Conservation (phyloP, 345 rosid genomes). For the Lumnitzera racemosa region DNA sequence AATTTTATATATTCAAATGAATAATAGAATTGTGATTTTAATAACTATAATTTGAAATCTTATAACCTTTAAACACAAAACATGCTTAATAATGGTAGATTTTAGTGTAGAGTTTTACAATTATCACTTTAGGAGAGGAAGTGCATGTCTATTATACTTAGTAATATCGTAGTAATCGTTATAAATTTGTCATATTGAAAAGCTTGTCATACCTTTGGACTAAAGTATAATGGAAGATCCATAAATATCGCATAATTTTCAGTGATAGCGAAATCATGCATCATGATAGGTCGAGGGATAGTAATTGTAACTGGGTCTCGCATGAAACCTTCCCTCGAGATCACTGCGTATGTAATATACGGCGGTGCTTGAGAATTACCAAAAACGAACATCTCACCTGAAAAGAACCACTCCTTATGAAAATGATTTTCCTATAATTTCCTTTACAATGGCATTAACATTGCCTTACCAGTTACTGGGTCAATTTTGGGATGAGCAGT, state of each 20-base stretch:
- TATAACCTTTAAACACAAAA: no score
- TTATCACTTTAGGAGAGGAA: not conserved
- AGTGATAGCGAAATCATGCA: slow-evolving; percentile 97
- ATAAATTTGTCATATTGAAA: not conserved
- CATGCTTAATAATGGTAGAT: no score
- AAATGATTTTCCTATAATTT: not conserved
- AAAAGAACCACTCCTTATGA: slow-evolving; percentile 9
- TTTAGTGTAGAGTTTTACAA: not conserved
- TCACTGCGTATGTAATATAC: slow-evolving; percentile 81
- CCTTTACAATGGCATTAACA: not conserved
- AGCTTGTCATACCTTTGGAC: slow-evolving; percentile 56
- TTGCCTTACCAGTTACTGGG: slow-evolving; percentile 67
- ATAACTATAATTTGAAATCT: slow-evolving; percentile 24
- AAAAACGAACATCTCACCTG: slow-evolving; percentile 96
- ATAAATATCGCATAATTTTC: slow-evolving; percentile 83
- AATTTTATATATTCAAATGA: no score
- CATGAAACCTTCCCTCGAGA: slow-evolving; percentile 90
- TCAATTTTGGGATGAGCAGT: slow-evolving; percentile 97
- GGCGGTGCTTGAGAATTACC: slow-evolving; percentile 72
- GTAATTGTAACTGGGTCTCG: slow-evolving; percentile 85
- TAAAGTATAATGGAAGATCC: slow-evolving; percentile 88
- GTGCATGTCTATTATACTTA: no score
- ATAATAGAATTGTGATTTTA: no score
- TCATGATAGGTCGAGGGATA: slow-evolving; percentile 77
- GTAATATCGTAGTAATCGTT: no score